These are phyloP conservation scores for Stachybotrys chartarum DNA, from an alignment of 2,329 filamentous ascomycete genomes.

Conservation along the genomic window DNA sequence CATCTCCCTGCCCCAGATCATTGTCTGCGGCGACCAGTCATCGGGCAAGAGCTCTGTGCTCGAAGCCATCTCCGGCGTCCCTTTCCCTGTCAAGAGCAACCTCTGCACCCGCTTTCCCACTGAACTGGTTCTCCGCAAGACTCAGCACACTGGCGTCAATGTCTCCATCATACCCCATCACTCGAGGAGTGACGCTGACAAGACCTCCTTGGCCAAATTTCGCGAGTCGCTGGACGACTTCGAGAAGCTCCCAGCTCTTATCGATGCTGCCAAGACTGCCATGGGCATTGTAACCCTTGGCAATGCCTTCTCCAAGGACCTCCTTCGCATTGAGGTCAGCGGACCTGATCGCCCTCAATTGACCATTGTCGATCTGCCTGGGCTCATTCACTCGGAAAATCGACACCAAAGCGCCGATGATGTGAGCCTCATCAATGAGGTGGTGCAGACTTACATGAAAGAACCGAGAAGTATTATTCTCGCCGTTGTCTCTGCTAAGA, in stretches of 20 bases:
- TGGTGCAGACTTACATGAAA: slow-evolving; percentile 51
- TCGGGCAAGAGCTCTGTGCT: slow-evolving; percentile 59
- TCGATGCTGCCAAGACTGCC: slow-evolving; percentile 29
- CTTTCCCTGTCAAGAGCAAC: slow-evolving; percentile 51
- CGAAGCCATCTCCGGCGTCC: slow-evolving; percentile 54
- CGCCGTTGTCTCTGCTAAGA: slow-evolving; percentile 48
- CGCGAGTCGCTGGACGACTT: slow-evolving; percentile 6
- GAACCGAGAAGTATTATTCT: slow-evolving; percentile 52
- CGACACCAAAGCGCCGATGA: slow-evolving; percentile 37
- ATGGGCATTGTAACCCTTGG: slow-evolving; percentile 40
- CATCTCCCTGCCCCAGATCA: slow-evolving; percentile 34
- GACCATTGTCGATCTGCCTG: slow-evolving; percentile 54
- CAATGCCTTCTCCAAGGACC: slow-evolving; percentile 36
- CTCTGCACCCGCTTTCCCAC: slow-evolving; percentile 57
- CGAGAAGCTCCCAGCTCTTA: slow-evolving; percentile 17
- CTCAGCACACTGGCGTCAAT: slow-evolving; percentile 19
- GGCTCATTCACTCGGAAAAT: slow-evolving; percentile 42
- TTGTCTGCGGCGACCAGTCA: slow-evolving; percentile 54
- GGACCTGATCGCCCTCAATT: slow-evolving; percentile 44
- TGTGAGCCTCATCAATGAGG: slow-evolving; percentile 33
- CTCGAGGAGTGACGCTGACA: slow-evolving; percentile 15
- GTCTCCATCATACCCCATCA: slow-evolving; percentile 24
- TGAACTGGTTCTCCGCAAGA: slow-evolving; percentile 46
- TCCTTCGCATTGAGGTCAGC: slow-evolving; percentile 41
- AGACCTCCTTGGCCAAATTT: slow-evolving; percentile 16